Base-by-base conservation (phyloP, 768 basidiomycete genomes). In the Thelephora aurantiotincta region DNA sequence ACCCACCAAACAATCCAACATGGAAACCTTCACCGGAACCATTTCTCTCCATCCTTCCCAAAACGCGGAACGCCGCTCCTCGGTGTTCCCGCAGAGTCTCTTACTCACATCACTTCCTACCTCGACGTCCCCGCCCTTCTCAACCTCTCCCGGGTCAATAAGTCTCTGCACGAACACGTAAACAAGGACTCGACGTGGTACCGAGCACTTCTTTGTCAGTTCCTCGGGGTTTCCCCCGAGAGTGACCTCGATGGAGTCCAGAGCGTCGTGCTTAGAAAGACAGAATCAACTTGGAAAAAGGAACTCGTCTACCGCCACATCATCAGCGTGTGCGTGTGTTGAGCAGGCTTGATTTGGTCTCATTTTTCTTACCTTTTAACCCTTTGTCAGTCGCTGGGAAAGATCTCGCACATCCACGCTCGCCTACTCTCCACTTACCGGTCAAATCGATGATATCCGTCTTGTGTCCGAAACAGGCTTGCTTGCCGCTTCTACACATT, bases 151-250 rank as follows among this genome's bases (percentile, higher is more conserved):
- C 58, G 63, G 53, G 75, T 79, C 50, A 72, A 70, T 62, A 65
- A 60, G 43, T 58, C 56, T 50, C 68, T 87, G 48, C 68, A 71
- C 58, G 65, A 71, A 52, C 85, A 87, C 70, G 65, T 87, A 70
- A 72, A 72, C 47, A 72, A 84, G 55, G 87, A 91, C 50, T 79
- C 75, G 56, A 88, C 83, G 33, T 91, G 87, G 87, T 70, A 74
- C 45, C 68, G 76, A 18, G 87, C 88, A 23, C 86, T 85, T 61
- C 65, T 78, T 51, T 73, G 68, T 46, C 79, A 80, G 58, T 78
- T 77, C 57, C 59, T 87, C 38, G 77, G 74, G 44, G 72, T 87
- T 46, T 63, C 69, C 7, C 85, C 84, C 14, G 82, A 88, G 61
- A 62, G 62, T 47, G 73, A 77, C 50, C 61, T 81, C 30, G 57